Evolutionary conservation across 345 rosid genomes (phyloP).

Genomic region (Populus simonii): DNA sequence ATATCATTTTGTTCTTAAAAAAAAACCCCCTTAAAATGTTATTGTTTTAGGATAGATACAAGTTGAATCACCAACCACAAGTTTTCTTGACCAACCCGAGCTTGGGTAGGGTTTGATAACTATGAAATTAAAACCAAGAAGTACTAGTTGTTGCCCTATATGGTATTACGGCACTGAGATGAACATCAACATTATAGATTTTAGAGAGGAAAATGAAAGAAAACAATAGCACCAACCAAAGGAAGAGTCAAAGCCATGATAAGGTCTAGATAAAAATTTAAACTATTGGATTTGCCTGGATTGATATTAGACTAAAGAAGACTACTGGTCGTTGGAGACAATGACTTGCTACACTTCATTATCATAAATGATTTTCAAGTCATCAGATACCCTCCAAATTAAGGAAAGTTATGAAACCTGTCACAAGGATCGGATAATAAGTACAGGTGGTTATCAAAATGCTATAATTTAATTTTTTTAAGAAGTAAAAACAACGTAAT

Average conservation of each 20-base stretch:
- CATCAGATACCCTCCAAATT: neutral
- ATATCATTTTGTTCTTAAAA: too few relatives aligned
- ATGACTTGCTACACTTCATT: neutral
- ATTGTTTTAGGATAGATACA: too few relatives aligned
- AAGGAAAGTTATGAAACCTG: too few relatives aligned
- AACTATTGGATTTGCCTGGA: neutral
- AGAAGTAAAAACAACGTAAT: too few relatives aligned
- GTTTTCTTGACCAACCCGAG: too few relatives aligned
- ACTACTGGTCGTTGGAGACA: neutral
- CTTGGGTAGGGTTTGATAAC: too few relatives aligned
- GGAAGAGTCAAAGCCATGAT: conserved; percentile 27
- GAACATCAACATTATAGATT: conserved; percentile 7
- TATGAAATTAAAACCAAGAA: neutral
- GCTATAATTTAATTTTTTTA: too few relatives aligned
- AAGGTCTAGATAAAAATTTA: conserved; percentile 14
- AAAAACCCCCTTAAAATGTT: too few relatives aligned
- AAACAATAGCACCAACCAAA: conserved; percentile 10
- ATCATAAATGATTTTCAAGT: too few relatives aligned
- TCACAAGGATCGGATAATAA: too few relatives aligned
- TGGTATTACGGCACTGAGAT: conserved; percentile 6
- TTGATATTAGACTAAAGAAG: neutral
- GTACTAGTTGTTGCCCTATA: conserved; percentile 6
- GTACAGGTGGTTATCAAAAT: too few relatives aligned
- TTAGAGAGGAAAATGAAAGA: neutral
- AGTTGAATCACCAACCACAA: too few relatives aligned